Conservation (phyloP, 306 rosid genomes). For the Lathyrus tuberosus region DNA sequence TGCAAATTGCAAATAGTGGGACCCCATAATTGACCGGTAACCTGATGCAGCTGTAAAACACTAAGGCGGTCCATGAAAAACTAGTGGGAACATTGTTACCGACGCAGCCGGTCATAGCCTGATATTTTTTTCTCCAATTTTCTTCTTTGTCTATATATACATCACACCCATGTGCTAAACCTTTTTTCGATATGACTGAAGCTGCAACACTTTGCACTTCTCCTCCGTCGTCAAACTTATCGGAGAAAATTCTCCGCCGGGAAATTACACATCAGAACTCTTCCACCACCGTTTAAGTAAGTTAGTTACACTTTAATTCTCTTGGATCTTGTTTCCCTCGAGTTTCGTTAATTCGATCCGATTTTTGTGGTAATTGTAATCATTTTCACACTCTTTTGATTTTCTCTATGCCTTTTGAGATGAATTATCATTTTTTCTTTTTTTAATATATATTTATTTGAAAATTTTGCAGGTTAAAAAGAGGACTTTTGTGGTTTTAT, state of each 20-base stretch:
- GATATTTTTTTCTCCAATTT: constrained; percentile 33
- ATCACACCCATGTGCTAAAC: background rate
- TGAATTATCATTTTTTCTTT: background rate
- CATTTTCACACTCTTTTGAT: constrained; percentile 20
- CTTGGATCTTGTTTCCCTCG: constrained; percentile 37
- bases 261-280: background rate
- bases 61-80: constrained; percentile 11
- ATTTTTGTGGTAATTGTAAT: constrained; percentile 38
- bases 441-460: background rate
- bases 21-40: background rate
- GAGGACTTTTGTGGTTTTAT: background rate
- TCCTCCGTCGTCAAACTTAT: constrained; percentile 13
- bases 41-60: constrained; percentile 36
- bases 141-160: constrained; percentile 23
- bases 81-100: constrained; percentile 6
- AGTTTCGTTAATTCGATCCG: constrained; percentile 36
- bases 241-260: constrained; percentile 5
- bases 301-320: constrained; percentile 8
- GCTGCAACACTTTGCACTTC: constrained; percentile 40
- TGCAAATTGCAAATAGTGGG: background rate
- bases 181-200: constrained; percentile 15
- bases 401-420: background rate
- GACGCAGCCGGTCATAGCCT: constrained; percentile 37
- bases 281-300: background rate
- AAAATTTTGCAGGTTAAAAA: constrained; percentile 39